phyloP scores from a whole-genome alignment of 225 moss, liverwort and hornwort species.

The Straminergon stramineum region DNA sequence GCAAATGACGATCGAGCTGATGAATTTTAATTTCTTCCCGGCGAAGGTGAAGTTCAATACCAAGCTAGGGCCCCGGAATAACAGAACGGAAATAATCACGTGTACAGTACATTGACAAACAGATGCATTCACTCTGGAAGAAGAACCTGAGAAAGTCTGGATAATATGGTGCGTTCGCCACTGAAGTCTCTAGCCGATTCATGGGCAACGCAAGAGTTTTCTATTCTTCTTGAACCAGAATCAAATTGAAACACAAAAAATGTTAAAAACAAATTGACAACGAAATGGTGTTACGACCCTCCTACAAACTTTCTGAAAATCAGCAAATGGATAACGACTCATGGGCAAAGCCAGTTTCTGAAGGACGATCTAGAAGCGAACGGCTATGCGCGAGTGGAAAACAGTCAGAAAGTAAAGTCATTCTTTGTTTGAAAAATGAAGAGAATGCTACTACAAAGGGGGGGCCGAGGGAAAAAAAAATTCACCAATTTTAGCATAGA shows the following conservation, averaged over 20 bases:
- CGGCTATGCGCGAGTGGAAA: neutral
- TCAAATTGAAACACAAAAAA: neutral
- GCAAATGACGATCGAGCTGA: neutral
- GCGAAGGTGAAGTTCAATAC: neutral
- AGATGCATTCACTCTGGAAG: neutral
- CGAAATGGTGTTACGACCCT: too few relatives aligned
- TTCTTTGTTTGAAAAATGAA: conserved; percentile 2
- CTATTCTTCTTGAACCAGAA: neutral
- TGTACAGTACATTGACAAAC: neutral
- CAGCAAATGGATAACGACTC: neutral
- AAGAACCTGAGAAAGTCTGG: neutral
- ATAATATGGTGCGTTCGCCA: neutral
- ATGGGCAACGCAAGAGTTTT: neutral
- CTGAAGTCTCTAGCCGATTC: neutral
- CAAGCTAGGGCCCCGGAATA: neutral
- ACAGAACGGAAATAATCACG: neutral
- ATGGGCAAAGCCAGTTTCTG: neutral
- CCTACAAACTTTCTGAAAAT: neutral
- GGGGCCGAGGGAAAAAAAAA: neutral
- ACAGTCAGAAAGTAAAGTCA: neutral
- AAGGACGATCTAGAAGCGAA: neutral
- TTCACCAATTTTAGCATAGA: neutral
- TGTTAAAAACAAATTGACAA: neutral
- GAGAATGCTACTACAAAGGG: neutral
- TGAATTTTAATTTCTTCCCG: neutral